Base-by-base conservation (phyloP, 176 grass and related monocot genomes). In the Tillandsia fasciculata region DNA sequence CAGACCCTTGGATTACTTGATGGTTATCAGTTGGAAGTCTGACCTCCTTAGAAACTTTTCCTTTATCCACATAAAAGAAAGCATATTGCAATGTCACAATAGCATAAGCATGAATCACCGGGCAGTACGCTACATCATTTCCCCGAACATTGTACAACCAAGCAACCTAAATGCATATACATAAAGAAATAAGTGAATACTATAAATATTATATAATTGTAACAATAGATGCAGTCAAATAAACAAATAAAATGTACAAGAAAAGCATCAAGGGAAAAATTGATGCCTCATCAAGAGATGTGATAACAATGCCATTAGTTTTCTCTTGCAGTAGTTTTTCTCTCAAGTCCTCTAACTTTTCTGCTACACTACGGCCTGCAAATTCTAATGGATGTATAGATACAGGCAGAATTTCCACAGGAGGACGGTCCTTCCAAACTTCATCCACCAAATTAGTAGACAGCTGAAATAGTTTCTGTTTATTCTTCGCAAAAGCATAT, bases 11-110 rank as follows among this genome's bases (percentile, higher is more conserved):
- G 33, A 5, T 42, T 42, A 42, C 7, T 42, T 42, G 33, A 42
- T 42, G 33, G 33, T 42, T 42, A 42, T 66, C 50, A 33, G 42
- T 53, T 78, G 17, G 49, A 72, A 73, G 64, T 84, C 83, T 80
- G 61, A 90, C 94, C 94, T 97, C 80, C 51, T 42, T 24, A 51
- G 89, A 86, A 70, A 99, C 65, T 80, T 99, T 99, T 88, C 64
- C 82, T 70, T 87, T 90, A 78, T 99, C 89, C 54, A 86, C 94
- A 74, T 99, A 99, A 77, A 99, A 99, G 82, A 93, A 99, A 66
- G 94, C 89, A 74, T 51, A 72, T 7, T 88, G 48, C 17, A 71
- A 53, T 15, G 94, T 99, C 64, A 99, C 80, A 83, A 99, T 81
- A 64, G 89, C 89, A 88, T 93, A 99, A 73, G 94, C 85, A 83